phyloP scores from a whole-genome alignment of 257 asterid species.

The Solanum neorickii region DNA sequence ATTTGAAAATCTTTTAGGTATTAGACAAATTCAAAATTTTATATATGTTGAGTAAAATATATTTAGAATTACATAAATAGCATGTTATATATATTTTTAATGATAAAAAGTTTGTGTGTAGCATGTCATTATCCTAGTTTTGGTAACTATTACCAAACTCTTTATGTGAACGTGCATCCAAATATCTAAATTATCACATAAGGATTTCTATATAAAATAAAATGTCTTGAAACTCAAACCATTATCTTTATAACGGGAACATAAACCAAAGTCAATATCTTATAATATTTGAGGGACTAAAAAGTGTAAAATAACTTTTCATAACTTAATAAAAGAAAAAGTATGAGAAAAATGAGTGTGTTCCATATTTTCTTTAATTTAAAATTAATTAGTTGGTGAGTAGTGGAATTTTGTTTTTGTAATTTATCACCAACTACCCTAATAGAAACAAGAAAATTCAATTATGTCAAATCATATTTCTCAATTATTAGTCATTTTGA shows the following conservation, averaged over 20 bases:
- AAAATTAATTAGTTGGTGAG: neutral
- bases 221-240: neutral
- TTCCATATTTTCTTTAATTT: neutral
- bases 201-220: neutral
- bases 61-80: neutral
- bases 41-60: neutral
- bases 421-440: neutral
- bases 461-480: neutral
- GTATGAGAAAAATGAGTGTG: neutral
- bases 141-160: neutral
- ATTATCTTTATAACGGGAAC: neutral
- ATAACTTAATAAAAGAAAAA: neutral
- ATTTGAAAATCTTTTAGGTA: neutral
- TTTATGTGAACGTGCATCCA: neutral
- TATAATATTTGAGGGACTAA: neutral
- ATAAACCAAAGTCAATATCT: neutral
- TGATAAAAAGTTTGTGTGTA: neutral
- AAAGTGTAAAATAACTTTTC: neutral
- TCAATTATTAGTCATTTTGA: neutral
- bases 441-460: neutral
- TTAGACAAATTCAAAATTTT: neutral
- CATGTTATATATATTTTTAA: neutral
- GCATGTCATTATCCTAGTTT: neutral
- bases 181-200: neutral
- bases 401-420: neutral